Conservation (phyloP, 129 eudicot genomes). For the Arctium lappa region DNA sequence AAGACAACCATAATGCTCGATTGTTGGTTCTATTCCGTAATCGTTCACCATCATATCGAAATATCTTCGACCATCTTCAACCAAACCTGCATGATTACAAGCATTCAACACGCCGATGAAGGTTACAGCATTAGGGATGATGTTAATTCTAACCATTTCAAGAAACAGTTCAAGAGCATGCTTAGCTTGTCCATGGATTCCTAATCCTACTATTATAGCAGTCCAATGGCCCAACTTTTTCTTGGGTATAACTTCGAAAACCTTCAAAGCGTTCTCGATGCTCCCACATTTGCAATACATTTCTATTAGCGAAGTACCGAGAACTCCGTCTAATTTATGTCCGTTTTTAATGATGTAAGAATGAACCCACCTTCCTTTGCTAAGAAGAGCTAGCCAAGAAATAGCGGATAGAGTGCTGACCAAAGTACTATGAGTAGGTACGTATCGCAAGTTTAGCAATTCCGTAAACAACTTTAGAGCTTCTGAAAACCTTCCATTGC, state of each 20-base stretch:
- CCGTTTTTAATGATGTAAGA: conserved; percentile 37
- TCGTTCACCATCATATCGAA: conserved; percentile 61
- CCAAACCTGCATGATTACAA: conserved; percentile 89
- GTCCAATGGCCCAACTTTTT: conserved; percentile 49
- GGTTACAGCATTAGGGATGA: conserved; percentile 39
- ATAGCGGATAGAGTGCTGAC: conserved; percentile 43
- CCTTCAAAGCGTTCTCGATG: conserved; percentile 34
- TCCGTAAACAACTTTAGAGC: conserved; percentile 32
- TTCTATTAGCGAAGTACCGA: conserved; percentile 37
- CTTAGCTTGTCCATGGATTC: conserved; percentile 38
- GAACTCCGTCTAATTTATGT: conserved; percentile 31
- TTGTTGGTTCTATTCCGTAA: conserved; percentile 53
- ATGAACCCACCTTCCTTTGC: conserved; percentile 42
- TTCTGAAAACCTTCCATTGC: conserved; percentile 26
- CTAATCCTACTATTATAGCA: conserved; percentile 41
- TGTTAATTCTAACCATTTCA: conserved; percentile 27
- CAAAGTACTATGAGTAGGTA: conserved; percentile 40
- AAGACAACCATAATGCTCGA: conserved; percentile 88
- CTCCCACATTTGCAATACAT: conserved; percentile 50
- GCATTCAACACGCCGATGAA: conserved; percentile 57
- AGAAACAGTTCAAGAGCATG: conserved; percentile 34
- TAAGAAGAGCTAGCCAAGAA: conserved; percentile 31
- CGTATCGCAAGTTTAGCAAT: conserved; percentile 22
- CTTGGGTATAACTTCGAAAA: conserved; percentile 27
- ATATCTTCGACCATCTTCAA: conserved; percentile 46